Conservation (phyloP, 495 filamentous ascomycete species). For the Lophiotrema nucula region DNA sequence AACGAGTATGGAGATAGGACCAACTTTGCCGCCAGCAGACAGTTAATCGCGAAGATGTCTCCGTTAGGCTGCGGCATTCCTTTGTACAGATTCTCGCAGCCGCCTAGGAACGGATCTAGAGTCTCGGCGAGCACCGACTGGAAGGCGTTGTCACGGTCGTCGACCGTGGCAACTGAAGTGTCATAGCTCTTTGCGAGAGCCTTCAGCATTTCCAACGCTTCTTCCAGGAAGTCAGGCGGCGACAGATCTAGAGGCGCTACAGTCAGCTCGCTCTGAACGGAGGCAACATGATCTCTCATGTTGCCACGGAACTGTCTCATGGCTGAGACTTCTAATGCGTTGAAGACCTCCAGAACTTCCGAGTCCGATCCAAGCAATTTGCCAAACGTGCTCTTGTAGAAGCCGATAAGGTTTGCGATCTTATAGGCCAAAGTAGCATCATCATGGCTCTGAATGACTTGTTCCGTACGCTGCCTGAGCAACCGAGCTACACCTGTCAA, state of each 20-base stretch:
- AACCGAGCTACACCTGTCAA: slow-evolving; percentile 74
- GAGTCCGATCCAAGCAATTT: slow-evolving; percentile 72
- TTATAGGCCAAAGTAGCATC: slow-evolving; percentile 86
- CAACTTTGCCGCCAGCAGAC: slow-evolving; percentile 58
- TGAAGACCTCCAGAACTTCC: slow-evolving; percentile 66
- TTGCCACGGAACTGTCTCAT: slow-evolving; percentile 77
- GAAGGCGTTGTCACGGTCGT: slow-evolving; percentile 60
- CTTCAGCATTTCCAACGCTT: slow-evolving; percentile 71
- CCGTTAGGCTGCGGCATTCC: slow-evolving; percentile 55
- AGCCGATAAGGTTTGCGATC: slow-evolving; percentile 80
- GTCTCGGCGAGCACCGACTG: slow-evolving; percentile 75
- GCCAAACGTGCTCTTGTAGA: slow-evolving; percentile 83
- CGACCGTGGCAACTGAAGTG: slow-evolving; percentile 64
- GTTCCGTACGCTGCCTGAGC: slow-evolving; percentile 79
- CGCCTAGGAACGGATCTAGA: slow-evolving; percentile 79
- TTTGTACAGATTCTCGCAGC: slow-evolving; percentile 67
- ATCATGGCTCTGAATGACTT: slow-evolving; percentile 89
- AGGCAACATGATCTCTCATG: slow-evolving; percentile 73
- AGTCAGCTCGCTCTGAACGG: slow-evolving; percentile 66
- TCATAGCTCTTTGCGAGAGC: slow-evolving; percentile 81
- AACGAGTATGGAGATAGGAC: slow-evolving; percentile 58
- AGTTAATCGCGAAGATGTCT: slow-evolving; percentile 82
- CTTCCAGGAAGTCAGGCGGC: slow-evolving; percentile 79
- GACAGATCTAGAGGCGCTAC: slow-evolving; percentile 67
- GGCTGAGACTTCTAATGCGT: slow-evolving; percentile 69